Evolutionary conservation across 2,329 filamentous ascomycete species (phyloP), one percentile per base, ranked within the genome.

Genomic region (Exophiala calicioides): DNA sequence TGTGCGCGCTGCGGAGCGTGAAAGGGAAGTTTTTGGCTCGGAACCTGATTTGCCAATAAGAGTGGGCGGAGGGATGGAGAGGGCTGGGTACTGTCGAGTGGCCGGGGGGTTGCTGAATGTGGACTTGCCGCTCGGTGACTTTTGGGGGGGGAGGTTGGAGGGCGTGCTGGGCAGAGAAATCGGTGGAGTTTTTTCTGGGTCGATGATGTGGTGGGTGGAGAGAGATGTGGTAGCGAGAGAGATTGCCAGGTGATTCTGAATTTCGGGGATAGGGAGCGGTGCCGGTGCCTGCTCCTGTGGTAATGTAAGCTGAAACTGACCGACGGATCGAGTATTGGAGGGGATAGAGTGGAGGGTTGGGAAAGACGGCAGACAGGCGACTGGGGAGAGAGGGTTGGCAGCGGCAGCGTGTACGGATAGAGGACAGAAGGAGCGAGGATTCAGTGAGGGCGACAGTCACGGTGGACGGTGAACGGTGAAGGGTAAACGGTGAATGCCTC

Each of bases 161-260:
- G 31, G 32, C 26, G n/a, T 20, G 29, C 32, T 35, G 13, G 35
- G 31, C 37, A 26, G 27, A 38, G 19, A 34, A 34, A 32, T 5
- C 19, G 27, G 45, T 40, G 33, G 34, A 38, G 38, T 26, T 26
- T 41, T 3, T 18, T 16, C 18, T 46, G 47, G 47, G 36, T 50
- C 41, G 36, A 50, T 41, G 47, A 45, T 34, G 47, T 15, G 43
- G 47, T 50, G 33, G 29, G 47, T 50, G 47, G 47, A 38, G 42
- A 36, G 47, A 35, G 27, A 36, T 43, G 47, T 46, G 36, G 46
- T 39, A 43, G 39, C 19, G 32, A 27, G 13, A 43, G 45, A 26
- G 38, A 43, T 33, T 33, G 31, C 31, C 31, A 18, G n/a, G 5
- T 33, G 20, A 6, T 4, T 31, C 29, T 31, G 5, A 13, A 5